Evolutionary conservation across 1,139 yeast genomes (phyloP).

Genomic region (Pneumocystis canis): DNA sequence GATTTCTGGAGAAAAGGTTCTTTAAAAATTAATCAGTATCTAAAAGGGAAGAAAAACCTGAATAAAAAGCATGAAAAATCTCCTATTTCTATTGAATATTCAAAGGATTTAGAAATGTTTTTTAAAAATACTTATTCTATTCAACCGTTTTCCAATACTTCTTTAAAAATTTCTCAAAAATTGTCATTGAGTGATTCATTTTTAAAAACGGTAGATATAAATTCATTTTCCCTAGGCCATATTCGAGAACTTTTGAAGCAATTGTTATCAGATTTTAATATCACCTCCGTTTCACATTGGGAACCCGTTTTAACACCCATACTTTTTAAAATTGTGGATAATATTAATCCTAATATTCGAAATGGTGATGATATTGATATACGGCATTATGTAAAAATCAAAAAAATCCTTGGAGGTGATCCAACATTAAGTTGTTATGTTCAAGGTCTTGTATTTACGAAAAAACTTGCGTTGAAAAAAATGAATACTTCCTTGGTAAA

Average conservation of each 20-base stretch:
- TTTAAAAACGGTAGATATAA: constrained; percentile 21
- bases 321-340: constrained; percentile 32
- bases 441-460: constrained; percentile 76
- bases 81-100: not conserved
- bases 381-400: constrained; percentile 73
- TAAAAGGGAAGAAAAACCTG: not conserved
- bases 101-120: not conserved
- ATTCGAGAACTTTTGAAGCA: constrained; percentile 40
- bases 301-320: constrained; percentile 33
- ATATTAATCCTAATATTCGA: constrained; percentile 40
- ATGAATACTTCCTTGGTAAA: constrained; percentile 52
- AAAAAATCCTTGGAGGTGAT: constrained; percentile 63
- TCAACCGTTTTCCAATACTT: not conserved
- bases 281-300: constrained; percentile 49
- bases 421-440: constrained; percentile 44
- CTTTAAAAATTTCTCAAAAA: constrained; percentile 4
- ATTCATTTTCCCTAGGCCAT: constrained; percentile 30
- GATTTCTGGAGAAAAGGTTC: not conserved
- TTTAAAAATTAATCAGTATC: not conserved
- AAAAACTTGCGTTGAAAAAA: constrained; percentile 61
- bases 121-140: not conserved
- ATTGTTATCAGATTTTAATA: constrained; percentile 30
- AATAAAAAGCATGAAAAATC: not conserved
- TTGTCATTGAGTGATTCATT: constrained; percentile 4
- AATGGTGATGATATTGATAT: constrained; percentile 69